These are phyloP conservation scores for Leccinum disarticulatum DNA, from an alignment of 768 basidiomycete species.

Conservation along the genomic window DNA sequence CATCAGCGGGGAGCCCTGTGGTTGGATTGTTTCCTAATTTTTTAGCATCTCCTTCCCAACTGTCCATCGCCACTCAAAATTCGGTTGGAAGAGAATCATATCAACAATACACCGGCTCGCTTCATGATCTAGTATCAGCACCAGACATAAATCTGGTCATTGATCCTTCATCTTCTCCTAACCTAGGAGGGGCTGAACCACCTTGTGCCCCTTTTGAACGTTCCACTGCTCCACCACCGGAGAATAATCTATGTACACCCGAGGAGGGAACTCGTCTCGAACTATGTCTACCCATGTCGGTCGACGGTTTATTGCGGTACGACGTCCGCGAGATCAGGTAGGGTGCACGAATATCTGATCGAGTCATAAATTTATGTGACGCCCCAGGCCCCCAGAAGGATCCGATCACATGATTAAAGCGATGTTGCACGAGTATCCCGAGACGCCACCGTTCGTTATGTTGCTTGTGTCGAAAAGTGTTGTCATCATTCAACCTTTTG, in stretches of 20 bases:
- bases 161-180: not conserved
- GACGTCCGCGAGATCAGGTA: slow-evolving; percentile 8
- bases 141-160: not conserved
- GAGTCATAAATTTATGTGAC: not conserved
- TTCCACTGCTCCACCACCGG: not conserved
- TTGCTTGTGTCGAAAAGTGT: not conserved
- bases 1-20: not conserved
- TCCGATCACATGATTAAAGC: slow-evolving; percentile 8
- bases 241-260: not conserved
- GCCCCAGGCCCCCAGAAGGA: not conserved
- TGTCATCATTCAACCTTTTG: not conserved
- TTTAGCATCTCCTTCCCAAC: not conserved
- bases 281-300: slow-evolving; percentile 16
- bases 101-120: slow-evolving; percentile 16
- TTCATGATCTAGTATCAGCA: slow-evolving; percentile 9
- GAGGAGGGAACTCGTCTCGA: not conserved
- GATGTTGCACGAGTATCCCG: slow-evolving; percentile 18
- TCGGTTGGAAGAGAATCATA: slow-evolving; percentile 22
- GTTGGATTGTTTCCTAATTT: slow-evolving; percentile 2
- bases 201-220: not conserved
- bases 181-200: not conserved
- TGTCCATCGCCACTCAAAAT: not conserved
- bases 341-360: not conserved
- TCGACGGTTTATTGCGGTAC: slow-evolving; percentile 1
- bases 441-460: slow-evolving; percentile 14